A percentile compares a stretch with the other conserved stretches of the same genome.
Evolutionary conservation across 805 yeast genomes (phyloP).

Genomic region (Metschnikowia noctiluminum): DNA sequence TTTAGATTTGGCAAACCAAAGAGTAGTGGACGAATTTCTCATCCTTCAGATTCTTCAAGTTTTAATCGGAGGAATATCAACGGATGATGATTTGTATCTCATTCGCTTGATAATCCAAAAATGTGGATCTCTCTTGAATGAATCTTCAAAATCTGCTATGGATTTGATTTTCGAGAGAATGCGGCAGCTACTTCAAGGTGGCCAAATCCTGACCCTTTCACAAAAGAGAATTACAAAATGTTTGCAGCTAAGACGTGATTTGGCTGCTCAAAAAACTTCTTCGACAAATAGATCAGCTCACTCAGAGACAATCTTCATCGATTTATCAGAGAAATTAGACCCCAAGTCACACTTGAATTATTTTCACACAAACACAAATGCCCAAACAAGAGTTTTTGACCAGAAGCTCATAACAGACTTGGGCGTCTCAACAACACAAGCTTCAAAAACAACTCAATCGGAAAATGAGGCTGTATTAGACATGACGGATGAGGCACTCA

Average conservation of each 20-base stretch:
- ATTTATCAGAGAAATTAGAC: constrained; percentile 49
- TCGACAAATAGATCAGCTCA: too few species aligned
- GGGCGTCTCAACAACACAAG: too few species aligned
- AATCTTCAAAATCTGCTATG: constrained; percentile 42
- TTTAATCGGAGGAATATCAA: constrained; percentile 36
- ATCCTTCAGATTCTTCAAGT: constrained; percentile 35
- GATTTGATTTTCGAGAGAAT: constrained; percentile 57
- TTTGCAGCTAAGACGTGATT: constrained; percentile 14
- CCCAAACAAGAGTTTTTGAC: too few species aligned
- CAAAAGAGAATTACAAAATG: constrained; percentile 9
- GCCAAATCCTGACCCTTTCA: constrained; percentile 18
- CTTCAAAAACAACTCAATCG: not conserved
- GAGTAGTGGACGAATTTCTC: constrained; percentile 41
- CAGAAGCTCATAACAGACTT: too few species aligned
- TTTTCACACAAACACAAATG: constrained; percentile 28
- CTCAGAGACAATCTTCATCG: constrained; percentile 51
- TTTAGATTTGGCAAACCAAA: constrained; percentile 61
- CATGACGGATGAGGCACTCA: constrained; percentile 31
- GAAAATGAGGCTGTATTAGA: not conserved
- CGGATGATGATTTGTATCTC: constrained; percentile 56
- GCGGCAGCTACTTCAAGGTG: constrained; percentile 57
- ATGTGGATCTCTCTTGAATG: constrained; percentile 50
- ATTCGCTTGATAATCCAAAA: constrained; percentile 47
- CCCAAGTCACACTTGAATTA: constrained; percentile 47
- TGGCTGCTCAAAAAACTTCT: too few species aligned